Conservation (phyloP, 371 early-diverging fungal genomes). For the Sporodiniella umbellata region DNA sequence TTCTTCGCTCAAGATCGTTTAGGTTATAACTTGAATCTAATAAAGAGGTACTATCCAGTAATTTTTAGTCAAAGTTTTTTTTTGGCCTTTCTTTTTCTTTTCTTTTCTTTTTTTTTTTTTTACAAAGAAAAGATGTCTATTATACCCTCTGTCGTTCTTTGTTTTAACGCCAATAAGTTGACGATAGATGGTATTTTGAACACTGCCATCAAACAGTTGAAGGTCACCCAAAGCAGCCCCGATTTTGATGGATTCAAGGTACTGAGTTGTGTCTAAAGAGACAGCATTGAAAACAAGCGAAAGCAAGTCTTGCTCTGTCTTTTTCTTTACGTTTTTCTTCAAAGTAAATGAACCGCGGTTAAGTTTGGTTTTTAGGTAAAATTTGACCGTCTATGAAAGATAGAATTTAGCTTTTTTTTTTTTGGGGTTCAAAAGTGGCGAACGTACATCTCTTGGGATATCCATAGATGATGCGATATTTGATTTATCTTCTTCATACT, state of each 20-base stretch:
- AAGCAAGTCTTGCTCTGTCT: conserved; percentile 41
- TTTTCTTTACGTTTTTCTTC: conserved; percentile 18
- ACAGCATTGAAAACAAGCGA: conserved; percentile 70
- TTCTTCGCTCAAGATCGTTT: conserved; percentile 7
- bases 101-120: too few species aligned
- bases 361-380: conserved; percentile 58
- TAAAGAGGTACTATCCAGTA: conserved; percentile 8
- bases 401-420: neutral
- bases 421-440: neutral
- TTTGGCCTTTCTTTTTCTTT: too few species aligned
- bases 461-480: conserved; percentile 53
- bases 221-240: conserved; percentile 40
- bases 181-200: conserved; percentile 35
- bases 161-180: conserved; percentile 44
- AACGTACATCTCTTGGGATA: conserved; percentile 71
- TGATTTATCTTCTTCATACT: conserved; percentile 69
- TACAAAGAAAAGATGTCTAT: too few species aligned
- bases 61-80: too few species aligned
- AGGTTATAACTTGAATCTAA: conserved; percentile 6
- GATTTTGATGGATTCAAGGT: conserved; percentile 31
- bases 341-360: conserved; percentile 73
- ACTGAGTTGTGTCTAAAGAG: conserved; percentile 32
- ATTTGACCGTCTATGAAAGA: conserved; percentile 45
- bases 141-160: conserved; percentile 15
- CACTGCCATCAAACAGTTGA: conserved; percentile 38